Conservation (phyloP, 768 basidiomycete species). For the Stropharia rugosoannulata region DNA sequence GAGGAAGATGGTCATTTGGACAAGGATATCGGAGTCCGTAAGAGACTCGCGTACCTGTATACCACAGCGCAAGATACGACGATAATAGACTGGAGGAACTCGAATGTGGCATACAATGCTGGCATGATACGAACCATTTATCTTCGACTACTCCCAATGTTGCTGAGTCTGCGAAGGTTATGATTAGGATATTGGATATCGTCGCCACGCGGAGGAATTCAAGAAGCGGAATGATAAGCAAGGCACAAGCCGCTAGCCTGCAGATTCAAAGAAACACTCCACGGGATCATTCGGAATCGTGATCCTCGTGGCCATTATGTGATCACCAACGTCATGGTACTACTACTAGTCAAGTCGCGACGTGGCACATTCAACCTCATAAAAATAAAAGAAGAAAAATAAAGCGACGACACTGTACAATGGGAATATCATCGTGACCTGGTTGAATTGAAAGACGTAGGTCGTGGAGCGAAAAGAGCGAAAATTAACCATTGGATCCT, state of each 20-base stretch:
- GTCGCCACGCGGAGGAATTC: conserved; percentile 2
- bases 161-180: background rate
- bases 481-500: too few species aligned
- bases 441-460: too few species aligned
- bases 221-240: background rate
- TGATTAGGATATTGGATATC: conserved; percentile 1
- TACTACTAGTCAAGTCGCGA: background rate
- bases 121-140: background rate
- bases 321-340: background rate
- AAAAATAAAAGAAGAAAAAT: background rate
- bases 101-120: background rate
- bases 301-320: background rate
- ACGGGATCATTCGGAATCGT: background rate
- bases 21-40: background rate
- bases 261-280: background rate
- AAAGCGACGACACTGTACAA: background rate
- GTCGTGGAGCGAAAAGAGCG: too few species aligned
- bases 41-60: background rate
- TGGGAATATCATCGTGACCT: background rate
- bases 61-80: background rate
- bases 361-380: background rate
- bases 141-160: background rate
- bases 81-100: background rate
- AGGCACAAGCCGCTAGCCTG: background rate
- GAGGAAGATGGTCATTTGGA: conserved; percentile 15